Percentiles rank a stretch among this genome's conserved stretches.
Evolutionary conservation across 2,329 filamentous ascomycete species (phyloP).

Genomic region (Pseudocercospora fuligena): DNA sequence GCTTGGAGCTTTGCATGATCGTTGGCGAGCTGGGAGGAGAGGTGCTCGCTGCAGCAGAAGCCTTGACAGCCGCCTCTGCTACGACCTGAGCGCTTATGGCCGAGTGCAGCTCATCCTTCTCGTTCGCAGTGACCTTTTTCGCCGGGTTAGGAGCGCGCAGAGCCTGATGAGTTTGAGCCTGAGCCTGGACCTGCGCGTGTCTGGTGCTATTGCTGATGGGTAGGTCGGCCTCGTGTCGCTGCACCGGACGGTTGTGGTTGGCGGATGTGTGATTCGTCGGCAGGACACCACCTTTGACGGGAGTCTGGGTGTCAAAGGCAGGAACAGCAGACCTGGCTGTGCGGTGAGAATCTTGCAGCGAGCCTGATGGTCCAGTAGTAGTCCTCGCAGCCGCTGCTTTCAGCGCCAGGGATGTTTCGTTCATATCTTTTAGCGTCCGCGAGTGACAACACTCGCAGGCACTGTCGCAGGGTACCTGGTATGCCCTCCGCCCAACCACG

Average conservation of each 20-base stretch:
- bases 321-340: background rate
- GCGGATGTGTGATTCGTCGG: background rate
- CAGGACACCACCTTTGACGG: background rate
- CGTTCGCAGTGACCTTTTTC: constrained; percentile 27
- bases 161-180: background rate
- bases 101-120: constrained; percentile 31
- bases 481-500: background rate
- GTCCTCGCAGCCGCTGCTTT: constrained; percentile 6
- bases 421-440: constrained; percentile 5
- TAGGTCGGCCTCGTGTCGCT: constrained; percentile 7
- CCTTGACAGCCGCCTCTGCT: constrained; percentile 25
- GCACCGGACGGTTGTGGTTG: background rate
- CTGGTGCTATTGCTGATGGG: background rate
- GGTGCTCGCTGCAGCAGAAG: constrained; percentile 23
- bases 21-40: constrained; percentile 35
- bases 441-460: constrained; percentile 12
- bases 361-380: constrained; percentile 7
- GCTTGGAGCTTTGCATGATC: constrained; percentile 20
- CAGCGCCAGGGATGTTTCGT: constrained; percentile 7
- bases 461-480: constrained; percentile 3
- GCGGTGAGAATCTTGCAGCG: constrained; percentile 5
- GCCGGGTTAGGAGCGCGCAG: constrained; percentile 31
- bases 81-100: constrained; percentile 31
- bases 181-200: background rate
- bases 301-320: background rate